Conservation (phyloP, 495 filamentous ascomycete species). For the Lophiotrema nucula region DNA sequence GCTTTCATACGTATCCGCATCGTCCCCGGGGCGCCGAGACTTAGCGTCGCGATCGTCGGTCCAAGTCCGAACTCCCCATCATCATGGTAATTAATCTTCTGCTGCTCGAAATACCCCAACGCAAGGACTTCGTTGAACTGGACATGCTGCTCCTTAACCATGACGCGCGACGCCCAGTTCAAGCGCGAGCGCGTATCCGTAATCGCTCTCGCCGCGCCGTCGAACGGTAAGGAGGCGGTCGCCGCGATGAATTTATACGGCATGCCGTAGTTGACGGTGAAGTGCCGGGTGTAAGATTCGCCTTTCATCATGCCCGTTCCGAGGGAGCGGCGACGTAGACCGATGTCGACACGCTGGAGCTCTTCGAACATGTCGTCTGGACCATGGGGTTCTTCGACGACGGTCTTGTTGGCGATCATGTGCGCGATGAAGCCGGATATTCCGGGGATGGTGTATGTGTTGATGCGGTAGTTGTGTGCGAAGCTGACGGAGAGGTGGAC, state of each 20-base stretch:
- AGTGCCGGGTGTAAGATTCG: slow-evolving; percentile 61
- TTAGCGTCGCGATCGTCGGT: slow-evolving; percentile 72
- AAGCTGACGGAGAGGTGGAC: slow-evolving; percentile 42
- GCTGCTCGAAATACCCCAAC: slow-evolving; percentile 71
- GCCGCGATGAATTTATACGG: slow-evolving; percentile 79
- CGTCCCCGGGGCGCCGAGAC: slow-evolving; percentile 63
- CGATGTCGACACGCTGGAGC: slow-evolving; percentile 59
- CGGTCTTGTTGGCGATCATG: slow-evolving; percentile 53
- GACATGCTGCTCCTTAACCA: slow-evolving; percentile 35
- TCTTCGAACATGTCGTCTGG: slow-evolving; percentile 62
- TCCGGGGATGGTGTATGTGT: slow-evolving; percentile 37
- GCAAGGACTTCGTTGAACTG: slow-evolving; percentile 74
- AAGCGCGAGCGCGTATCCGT: slow-evolving; percentile 59
- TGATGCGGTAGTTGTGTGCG: slow-evolving; percentile 40
- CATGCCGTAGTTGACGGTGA: slow-evolving; percentile 76
- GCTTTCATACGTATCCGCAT: slow-evolving; percentile 73
- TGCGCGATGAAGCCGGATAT: slow-evolving; percentile 61
- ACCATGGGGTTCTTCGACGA: slow-evolving; percentile 53
- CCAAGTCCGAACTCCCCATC: slow-evolving; percentile 78
- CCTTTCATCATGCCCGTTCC: slow-evolving; percentile 25
- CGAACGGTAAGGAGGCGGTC: slow-evolving; percentile 62
- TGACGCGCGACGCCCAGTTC: slow-evolving; percentile 61
- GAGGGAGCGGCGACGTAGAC: slow-evolving; percentile 24
- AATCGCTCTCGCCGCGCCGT: slow-evolving; percentile 58
- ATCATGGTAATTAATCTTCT: slow-evolving; percentile 61